Evolutionary conservation across 164 flowering plant species (phyloP).

Genomic region (Kingdonia uniflora): DNA sequence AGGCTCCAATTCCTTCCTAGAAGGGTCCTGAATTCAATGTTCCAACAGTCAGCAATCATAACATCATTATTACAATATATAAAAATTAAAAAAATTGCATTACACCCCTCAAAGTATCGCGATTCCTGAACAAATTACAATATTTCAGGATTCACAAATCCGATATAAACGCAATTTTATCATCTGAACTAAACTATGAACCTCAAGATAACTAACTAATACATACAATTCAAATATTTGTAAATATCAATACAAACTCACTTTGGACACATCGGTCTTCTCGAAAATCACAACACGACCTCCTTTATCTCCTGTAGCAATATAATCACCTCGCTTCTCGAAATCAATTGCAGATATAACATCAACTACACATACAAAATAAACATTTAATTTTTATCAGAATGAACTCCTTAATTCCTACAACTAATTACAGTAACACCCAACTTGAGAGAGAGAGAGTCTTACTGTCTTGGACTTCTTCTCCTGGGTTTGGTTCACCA

Average conservation of each 20-base stretch:
- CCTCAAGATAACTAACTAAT: too few species aligned
- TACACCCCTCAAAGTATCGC: too few species aligned
- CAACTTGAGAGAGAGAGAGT: neutral
- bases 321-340: slow-evolving; percentile 53
- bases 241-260: slow-evolving; percentile 12
- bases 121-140: too few species aligned
- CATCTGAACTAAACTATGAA: too few species aligned
- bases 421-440: too few species aligned
- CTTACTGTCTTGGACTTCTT: slow-evolving; percentile 17
- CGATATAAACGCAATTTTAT: too few species aligned
- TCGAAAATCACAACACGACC: slow-evolving; percentile 67
- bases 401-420: neutral
- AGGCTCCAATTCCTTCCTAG: slow-evolving; percentile 40
- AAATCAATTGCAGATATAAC: slow-evolving; percentile 56
- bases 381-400: neutral
- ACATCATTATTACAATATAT: too few species aligned
- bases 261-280: slow-evolving; percentile 34
- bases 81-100: neutral
- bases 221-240: neutral
- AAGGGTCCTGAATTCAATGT: slow-evolving; percentile 17
- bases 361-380: slow-evolving; percentile 34
- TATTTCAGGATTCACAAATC: too few species aligned
- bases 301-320: slow-evolving; percentile 72
- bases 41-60: slow-evolving; percentile 9
- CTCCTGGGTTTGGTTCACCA: slow-evolving; percentile 12